Conservation (phyloP, 2,329 filamentous ascomycete species). For the Onygena corvina region DNA sequence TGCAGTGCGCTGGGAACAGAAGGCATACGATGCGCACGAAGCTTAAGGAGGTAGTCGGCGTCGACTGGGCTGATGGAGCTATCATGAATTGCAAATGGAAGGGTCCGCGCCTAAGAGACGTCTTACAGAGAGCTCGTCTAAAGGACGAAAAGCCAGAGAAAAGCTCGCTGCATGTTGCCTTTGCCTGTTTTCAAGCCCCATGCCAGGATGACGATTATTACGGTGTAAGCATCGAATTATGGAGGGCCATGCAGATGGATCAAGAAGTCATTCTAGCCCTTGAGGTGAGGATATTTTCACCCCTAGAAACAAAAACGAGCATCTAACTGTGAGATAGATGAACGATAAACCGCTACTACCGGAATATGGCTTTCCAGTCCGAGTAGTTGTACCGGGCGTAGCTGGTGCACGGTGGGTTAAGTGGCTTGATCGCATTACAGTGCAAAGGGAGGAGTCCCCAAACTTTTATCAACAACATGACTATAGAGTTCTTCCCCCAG, state of each 20-base stretch:
- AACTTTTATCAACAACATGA: conserved; percentile 49
- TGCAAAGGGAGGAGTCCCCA: conserved; percentile 39
- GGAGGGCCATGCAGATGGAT: conserved; percentile 33
- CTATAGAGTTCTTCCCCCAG: conserved; percentile 48
- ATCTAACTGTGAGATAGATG: conserved; percentile 28
- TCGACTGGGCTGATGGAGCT: conserved; percentile 50
- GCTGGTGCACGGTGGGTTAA: conserved; percentile 45
- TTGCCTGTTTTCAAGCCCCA: conserved; percentile 42
- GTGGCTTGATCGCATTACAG: conserved; percentile 44
- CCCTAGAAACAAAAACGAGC: background rate
- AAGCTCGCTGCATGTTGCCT: conserved; percentile 40
- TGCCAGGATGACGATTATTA: conserved; percentile 49
- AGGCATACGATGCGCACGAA: conserved; percentile 50
- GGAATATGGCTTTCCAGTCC: conserved; percentile 43
- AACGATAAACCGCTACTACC: conserved; percentile 38
- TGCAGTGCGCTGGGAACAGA: conserved; percentile 50
- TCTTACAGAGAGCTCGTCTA: conserved; percentile 39
- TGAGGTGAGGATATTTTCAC: conserved; percentile 26
- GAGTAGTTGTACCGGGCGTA: conserved; percentile 42
- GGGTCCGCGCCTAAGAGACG: conserved; percentile 42
- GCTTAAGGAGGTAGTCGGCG: conserved; percentile 47
- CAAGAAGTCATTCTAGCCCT: conserved; percentile 40
- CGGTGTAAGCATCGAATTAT: conserved; percentile 43
- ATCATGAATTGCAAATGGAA: conserved; percentile 50
- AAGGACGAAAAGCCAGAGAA: conserved; percentile 20